Base-by-base conservation (phyloP, 257 asterid species). In the Euphrasia confusa region DNA sequence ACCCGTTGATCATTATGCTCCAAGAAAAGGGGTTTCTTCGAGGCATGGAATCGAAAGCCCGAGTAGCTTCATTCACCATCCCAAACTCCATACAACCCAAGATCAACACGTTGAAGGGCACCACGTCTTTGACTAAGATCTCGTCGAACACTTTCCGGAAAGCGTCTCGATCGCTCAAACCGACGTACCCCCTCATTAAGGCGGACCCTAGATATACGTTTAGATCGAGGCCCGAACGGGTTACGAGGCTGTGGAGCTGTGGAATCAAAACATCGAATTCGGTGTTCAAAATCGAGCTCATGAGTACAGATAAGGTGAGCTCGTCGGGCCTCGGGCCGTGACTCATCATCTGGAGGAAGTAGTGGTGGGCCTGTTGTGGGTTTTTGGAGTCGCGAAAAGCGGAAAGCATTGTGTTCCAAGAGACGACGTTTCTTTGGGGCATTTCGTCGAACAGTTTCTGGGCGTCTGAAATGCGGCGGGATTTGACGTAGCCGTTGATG, bases 331-430 rank as follows among this genome's bases (percentile, higher is more conserved):
- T 74, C 48, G 58, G 62, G 17, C 71, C 79, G 17, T 63, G 42
- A 33, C 69, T 67, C 44, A 69, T 66, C 94, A 86, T 86, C 5
- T 58, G 61, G 7, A 69, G 55, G 69, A 84, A 89, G 77, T 61
- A 76, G 0, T 10, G 74, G 75, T 67, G 66, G 5, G 83, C 78
- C 12, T 66, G 71, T 2, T 54, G 67, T 2, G 94, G 84, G n/a
- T 64, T 58, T 4, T 68, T 67, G 0, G 67, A 44, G 39, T 79
- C 80, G 42, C 94, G 90, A 39, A 80, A 88, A 3, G 90, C 93
- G 0, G 96, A 88, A 40, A 86, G 80, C 77, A 89, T 72, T 56
- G 85, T 83, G 76, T 89, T 89, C 95, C 95, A 89, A 13, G 95
- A 80, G 61, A 86, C 76, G 30, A 77, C 74, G 55, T 89, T 90